Conservation (phyloP, 257 asterid species). For the Salvia hispanica region DNA sequence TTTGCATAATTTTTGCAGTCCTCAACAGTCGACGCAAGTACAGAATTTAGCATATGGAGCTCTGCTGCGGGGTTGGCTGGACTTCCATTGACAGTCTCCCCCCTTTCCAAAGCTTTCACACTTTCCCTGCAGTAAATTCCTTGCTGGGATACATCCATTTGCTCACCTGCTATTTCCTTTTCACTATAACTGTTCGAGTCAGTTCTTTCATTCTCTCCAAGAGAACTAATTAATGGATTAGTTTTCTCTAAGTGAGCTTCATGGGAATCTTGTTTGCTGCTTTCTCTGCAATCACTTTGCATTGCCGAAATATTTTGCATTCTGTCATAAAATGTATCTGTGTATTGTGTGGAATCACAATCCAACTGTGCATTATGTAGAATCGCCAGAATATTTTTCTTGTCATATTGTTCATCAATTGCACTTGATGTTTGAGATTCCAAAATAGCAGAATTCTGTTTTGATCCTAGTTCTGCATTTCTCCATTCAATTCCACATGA, state of each 20-base stretch:
- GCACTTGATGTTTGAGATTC: constrained; percentile 38
- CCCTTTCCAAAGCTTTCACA: constrained; percentile 27
- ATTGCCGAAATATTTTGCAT: constrained; percentile 30
- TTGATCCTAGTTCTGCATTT: constrained; percentile 36
- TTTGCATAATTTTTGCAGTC: constrained; percentile 31
- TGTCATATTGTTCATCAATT: constrained; percentile 33
- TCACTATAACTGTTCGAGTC: constrained; percentile 30
- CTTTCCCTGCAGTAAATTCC: constrained; percentile 28
- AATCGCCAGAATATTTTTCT: constrained; percentile 35
- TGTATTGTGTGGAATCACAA: constrained; percentile 36
- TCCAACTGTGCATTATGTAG: constrained; percentile 37
- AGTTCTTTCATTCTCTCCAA: constrained; percentile 36
- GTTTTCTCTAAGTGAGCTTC: constrained; percentile 33
- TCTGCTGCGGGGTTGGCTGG: constrained; percentile 28
- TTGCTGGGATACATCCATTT: constrained; percentile 33
- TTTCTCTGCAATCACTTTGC: constrained; percentile 30
- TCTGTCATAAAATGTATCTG: constrained; percentile 30
- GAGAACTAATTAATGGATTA: constrained; percentile 36
- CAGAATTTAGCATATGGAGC: constrained; percentile 37
- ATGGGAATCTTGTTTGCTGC: constrained; percentile 38
- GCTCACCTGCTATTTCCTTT: constrained; percentile 35
- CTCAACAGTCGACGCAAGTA: constrained; percentile 29
- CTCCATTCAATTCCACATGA: constrained; percentile 34
- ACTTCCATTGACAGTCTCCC: constrained; percentile 33
- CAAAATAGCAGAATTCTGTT: constrained; percentile 23